Base-by-base conservation (phyloP, 768 basidiomycete species). In the Suillus americanus region DNA sequence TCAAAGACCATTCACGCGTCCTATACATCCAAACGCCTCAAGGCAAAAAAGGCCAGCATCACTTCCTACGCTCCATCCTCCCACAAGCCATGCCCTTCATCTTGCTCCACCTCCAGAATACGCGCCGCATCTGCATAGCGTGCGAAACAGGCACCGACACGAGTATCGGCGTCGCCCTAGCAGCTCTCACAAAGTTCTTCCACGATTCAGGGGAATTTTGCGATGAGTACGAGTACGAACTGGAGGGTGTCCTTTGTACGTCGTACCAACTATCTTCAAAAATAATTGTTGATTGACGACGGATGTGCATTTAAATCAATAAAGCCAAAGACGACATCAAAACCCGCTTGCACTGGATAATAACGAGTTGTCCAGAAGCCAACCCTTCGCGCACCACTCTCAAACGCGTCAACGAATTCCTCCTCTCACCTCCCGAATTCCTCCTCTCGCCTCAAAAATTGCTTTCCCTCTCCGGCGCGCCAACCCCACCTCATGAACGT, bases 361-460 rank as follows among this genome's bases (percentile, higher is more conserved):
- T 95, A 64, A 81, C 89, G 23, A 89, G 86, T 67, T 79, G 83
- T 60, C 90, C 92, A 6, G 79, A 81, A 62, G 90, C 89, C 4
- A 98, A 97, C 72, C 96, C 97, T 0, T 88, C 92, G 12, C 84
- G 95, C 48, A 82, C 86, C 18, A 93, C 91, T 10, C 80, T 98
- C 65, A 92, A 92, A 74, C 78, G 88, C 16, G 85, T 92, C 53
- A 94, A 95, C 71, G 87, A 90, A 67, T 91, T 83, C 67, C 74
- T 93, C 6, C 82, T 95, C 68, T 84, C 86, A 3, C 72, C 75
- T 1, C 60, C 65, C 20, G 33, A 55, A 35, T n/a, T 30, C 5
- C 16, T 35, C 35, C 14, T 28, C 46, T 16, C 61, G 6, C 30
- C 12, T 3, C 30, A 1, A 23, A 60, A 62, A 9, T 18, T 6